These are phyloP conservation scores for Schoenoplectus triqueter DNA, from an alignment of 202 grass and related monocot genomes.

Conservation along the genomic window DNA sequence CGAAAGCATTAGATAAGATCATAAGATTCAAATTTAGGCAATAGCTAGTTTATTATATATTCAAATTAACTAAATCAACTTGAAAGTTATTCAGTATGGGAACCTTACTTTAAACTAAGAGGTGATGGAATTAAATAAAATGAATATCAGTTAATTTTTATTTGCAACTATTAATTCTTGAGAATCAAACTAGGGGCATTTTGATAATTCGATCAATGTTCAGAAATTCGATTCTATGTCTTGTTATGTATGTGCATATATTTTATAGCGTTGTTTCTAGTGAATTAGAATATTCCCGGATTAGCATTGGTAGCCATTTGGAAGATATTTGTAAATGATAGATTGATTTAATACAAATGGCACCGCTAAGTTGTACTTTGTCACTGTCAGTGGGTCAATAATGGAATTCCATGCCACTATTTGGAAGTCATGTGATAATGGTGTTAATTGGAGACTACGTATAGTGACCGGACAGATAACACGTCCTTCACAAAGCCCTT, in stretches of 20 bases:
- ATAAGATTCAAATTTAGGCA: background rate
- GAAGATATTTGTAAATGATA: background rate
- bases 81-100: background rate
- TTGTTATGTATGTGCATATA: background rate
- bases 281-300: slow-evolving; percentile 3
- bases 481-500: slow-evolving; percentile 20
- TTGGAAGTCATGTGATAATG: slow-evolving; percentile 42
- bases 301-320: background rate
- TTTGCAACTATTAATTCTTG: background rate
- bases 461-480: background rate
- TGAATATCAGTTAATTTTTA: too few species aligned
- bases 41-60: background rate
- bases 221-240: background rate
- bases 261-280: background rate
- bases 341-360: slow-evolving; percentile 19
- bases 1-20: background rate
- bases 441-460: slow-evolving; percentile 21
- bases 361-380: slow-evolving; percentile 43
- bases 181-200: background rate
- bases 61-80: background rate
- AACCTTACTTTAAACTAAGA: background rate
- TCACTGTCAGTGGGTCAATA: slow-evolving; percentile 44
- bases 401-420: slow-evolving; percentile 43
- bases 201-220: background rate
- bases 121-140: too few species aligned